Percentiles rank a stretch among this genome's conserved stretches.
These are phyloP conservation scores for Gossypium davidsonii DNA, from an alignment of 441 rosid genomes.

Conservation along the genomic window DNA sequence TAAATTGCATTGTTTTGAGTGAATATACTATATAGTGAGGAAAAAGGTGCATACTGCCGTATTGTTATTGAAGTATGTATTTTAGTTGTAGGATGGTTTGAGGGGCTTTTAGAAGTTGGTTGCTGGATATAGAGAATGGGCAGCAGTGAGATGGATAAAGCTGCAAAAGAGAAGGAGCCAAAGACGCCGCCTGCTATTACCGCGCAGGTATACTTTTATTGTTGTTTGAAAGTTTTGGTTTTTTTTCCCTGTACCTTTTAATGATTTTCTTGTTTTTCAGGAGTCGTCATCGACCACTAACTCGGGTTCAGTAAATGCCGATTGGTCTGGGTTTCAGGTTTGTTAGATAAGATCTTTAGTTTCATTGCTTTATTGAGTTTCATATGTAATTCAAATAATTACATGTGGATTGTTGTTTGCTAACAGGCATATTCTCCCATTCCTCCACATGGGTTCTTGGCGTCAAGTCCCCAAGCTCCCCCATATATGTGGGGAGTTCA, in stretches of 20 bases:
- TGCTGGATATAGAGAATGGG: constrained; percentile 45
- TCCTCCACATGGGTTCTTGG: constrained; percentile 88
- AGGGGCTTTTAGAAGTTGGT: constrained; percentile 10
- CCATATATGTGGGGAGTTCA: constrained; percentile 99
- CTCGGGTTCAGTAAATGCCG: constrained; percentile 63
- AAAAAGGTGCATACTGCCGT: constrained; percentile 9
- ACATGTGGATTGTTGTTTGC: constrained; percentile 18
- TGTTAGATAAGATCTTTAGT: constrained; percentile 4
- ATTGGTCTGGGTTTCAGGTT: constrained; percentile 98
- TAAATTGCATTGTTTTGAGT: neutral
- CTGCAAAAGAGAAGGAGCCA: constrained; percentile 69
- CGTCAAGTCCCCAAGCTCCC: constrained; percentile 91
- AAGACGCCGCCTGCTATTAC: constrained; percentile 52
- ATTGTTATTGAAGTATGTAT: constrained; percentile 21
- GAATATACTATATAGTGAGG: constrained; percentile 1
- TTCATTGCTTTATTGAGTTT: constrained; percentile 10
- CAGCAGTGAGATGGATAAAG: constrained; percentile 61
- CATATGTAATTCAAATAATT: constrained; percentile 17
- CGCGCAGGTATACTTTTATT: constrained; percentile 44
- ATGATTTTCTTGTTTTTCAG: constrained; percentile 31
- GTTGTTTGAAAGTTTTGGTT: constrained; percentile 7
- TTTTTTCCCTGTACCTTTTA: neutral
- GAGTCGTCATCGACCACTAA: constrained; percentile 56
- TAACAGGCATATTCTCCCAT: constrained; percentile 83
- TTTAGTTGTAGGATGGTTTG: constrained; percentile 42